These are phyloP conservation scores for Xylaria multiplex DNA, from an alignment of 2,329 filamentous ascomycete genomes.

Conservation along the genomic window DNA sequence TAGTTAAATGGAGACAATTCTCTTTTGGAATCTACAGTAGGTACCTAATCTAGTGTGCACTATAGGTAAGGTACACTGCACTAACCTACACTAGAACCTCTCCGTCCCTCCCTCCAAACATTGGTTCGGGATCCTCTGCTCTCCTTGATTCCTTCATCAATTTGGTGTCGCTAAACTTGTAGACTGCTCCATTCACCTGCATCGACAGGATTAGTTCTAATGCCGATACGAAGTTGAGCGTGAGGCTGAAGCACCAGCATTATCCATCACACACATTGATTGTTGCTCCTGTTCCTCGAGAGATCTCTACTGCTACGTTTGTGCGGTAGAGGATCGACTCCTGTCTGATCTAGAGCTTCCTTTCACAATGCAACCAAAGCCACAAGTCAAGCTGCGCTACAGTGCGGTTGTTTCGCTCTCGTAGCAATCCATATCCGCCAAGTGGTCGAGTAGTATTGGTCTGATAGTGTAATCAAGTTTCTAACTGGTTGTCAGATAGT, in stretches of 20 bases:
- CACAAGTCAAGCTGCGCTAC: not conserved
- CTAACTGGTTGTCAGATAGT: slow-evolving; percentile 12
- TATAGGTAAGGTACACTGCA: too few relatives aligned
- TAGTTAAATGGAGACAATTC: not conserved
- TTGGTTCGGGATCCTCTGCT: slow-evolving; percentile 3
- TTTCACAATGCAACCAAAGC: slow-evolving; percentile 8
- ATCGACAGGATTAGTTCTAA: not conserved
- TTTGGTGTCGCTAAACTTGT: slow-evolving; percentile 9
- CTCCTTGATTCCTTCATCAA: slow-evolving; percentile 26
- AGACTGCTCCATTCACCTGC: slow-evolving; percentile 25
- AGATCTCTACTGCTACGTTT: slow-evolving; percentile 15
- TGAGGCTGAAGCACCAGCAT: not conserved
- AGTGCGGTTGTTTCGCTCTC: slow-evolving; percentile 7
- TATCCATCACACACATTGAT: not conserved
- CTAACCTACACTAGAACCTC: too few relatives aligned
- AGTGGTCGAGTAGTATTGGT: slow-evolving; percentile 13
- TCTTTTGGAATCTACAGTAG: not conserved
- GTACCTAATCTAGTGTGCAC: too few relatives aligned
- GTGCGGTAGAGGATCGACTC: slow-evolving; percentile 20
- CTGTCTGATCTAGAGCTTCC: slow-evolving; percentile 21
- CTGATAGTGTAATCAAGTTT: slow-evolving; percentile 6
- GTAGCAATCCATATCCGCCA: slow-evolving; percentile 15
- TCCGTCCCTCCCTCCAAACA: slow-evolving; percentile 1
- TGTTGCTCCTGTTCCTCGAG: not conserved
- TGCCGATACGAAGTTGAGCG: slow-evolving; percentile 14